phyloP scores from a whole-genome alignment of 78 protist genomes.

The Andalucia godoyi region DNA sequence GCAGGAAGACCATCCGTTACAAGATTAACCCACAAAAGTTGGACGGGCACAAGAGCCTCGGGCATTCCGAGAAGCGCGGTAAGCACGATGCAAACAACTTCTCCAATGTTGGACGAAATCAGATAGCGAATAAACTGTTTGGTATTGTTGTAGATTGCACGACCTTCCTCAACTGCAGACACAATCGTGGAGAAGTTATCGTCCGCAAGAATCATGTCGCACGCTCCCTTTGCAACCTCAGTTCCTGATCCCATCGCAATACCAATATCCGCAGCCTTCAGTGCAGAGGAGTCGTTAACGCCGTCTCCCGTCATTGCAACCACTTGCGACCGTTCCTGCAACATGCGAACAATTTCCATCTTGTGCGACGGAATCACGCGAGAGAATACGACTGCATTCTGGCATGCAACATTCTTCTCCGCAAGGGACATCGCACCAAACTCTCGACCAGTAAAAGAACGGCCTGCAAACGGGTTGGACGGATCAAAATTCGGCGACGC shows the following conservation, averaged over 20 bases:
- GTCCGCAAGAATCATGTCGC: conserved; percentile 85
- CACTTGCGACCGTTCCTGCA: conserved; percentile 25
- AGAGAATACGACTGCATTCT: conserved; percentile 17
- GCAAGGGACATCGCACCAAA: conserved; percentile 5
- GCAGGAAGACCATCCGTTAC: conserved; percentile 76
- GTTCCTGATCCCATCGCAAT: conserved; percentile 96
- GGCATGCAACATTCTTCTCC: background rate
- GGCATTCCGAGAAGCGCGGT: conserved; percentile 49
- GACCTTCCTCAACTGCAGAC: conserved; percentile 78
- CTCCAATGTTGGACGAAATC: conserved; percentile 65
- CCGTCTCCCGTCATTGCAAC: conserved; percentile 79
- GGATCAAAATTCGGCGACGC: background rate
- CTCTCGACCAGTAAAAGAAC: conserved; percentile 36
- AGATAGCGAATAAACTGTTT: conserved; percentile 66
- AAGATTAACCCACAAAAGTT: conserved; percentile 71
- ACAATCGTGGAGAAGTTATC: conserved; percentile 97
- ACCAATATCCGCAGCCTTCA: conserved; percentile 84
- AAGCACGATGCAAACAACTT: conserved; percentile 32
- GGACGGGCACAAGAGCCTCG: conserved; percentile 42
- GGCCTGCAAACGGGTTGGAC: conserved; percentile 16
- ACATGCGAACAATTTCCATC: conserved; percentile 33
- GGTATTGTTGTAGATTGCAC: conserved; percentile 57
- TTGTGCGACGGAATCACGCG: conserved; percentile 63
- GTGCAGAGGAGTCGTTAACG: conserved; percentile 93
- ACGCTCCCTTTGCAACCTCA: conserved; percentile 88